Evolutionary conservation across 2,329 filamentous ascomycete genomes (phyloP).

Genomic region (Beauveria scarabaeidicola): DNA sequence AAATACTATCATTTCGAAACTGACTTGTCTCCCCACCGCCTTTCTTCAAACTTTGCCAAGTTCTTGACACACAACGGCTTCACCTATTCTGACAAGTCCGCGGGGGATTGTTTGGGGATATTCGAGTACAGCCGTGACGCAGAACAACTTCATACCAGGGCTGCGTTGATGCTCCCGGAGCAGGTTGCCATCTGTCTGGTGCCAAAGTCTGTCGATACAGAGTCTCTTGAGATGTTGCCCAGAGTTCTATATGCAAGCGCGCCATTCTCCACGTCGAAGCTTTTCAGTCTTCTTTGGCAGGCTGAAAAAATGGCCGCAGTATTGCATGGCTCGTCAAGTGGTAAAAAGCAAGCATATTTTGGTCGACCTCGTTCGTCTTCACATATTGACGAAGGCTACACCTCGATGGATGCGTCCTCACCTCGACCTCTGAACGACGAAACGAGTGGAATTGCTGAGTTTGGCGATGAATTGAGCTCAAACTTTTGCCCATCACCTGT

Average conservation of each 20-base stretch:
- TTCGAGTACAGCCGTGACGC: background rate
- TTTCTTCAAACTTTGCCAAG: background rate
- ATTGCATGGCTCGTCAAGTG: background rate
- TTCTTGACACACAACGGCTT: background rate
- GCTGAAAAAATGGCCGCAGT: background rate
- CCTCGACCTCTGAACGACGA: background rate
- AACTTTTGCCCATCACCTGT: background rate
- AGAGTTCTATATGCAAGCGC: background rate
- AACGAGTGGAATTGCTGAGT: background rate
- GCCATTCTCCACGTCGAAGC: background rate
- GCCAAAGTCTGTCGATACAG: background rate
- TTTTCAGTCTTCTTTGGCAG: background rate
- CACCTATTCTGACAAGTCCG: background rate
- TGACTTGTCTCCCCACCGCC: background rate
- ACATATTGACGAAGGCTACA: background rate
- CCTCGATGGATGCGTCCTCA: background rate
- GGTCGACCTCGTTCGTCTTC: background rate
- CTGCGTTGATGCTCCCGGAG: background rate
- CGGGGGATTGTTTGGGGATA: background rate
- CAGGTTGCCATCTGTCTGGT: background rate
- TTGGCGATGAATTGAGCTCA: background rate
- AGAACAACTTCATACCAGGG: background rate
- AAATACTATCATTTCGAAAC: background rate
- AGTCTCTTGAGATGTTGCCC: background rate
- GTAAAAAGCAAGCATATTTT: background rate